Evolutionary conservation across 2,329 filamentous ascomycete genomes (phyloP).

Genomic region (Karstenula rhodostoma): DNA sequence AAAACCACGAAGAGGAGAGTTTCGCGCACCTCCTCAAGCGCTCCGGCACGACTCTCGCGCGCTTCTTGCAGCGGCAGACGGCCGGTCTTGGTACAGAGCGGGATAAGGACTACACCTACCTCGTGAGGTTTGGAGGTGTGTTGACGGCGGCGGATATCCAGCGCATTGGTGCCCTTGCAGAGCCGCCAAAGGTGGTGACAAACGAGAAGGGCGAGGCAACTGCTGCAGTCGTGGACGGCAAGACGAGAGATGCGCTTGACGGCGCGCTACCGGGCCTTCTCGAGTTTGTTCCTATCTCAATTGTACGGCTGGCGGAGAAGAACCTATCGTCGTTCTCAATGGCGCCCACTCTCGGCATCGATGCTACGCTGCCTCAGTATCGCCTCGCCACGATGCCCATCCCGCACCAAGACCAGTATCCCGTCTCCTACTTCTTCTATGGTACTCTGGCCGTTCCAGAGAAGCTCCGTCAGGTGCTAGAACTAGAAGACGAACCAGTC

Average conservation of each 20-base stretch:
- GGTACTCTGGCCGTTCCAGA: slow-evolving; percentile 16
- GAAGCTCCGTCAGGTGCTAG: not conserved
- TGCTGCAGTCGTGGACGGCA: slow-evolving; percentile 6
- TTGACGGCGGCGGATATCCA: slow-evolving; percentile 3
- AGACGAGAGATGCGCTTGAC: not conserved
- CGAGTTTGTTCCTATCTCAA: not conserved
- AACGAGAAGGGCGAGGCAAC: not conserved
- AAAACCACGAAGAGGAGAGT: slow-evolving; percentile 11
- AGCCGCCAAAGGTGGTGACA: not conserved
- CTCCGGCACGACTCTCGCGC: not conserved
- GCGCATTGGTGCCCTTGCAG: not conserved
- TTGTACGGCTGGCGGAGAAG: not conserved
- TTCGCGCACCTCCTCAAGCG: not conserved
- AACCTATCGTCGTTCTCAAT: slow-evolving; percentile 1
- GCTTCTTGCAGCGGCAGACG: not conserved
- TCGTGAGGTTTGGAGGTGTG: not conserved
- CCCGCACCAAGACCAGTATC: slow-evolving; percentile 1
- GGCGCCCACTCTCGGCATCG: slow-evolving; percentile 20
- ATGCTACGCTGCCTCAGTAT: slow-evolving; percentile 22
- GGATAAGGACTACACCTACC: not conserved
- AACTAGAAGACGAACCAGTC: not conserved
- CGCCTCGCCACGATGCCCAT: not conserved
- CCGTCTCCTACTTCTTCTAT: slow-evolving; percentile 24
- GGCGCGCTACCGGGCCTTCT: not conserved
- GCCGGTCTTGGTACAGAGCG: not conserved